Evolutionary conservation across 1,284 basidiomycete genomes (phyloP), one percentile per base, ranked within the genome.

Genomic region (Schizophyllum amplum): DNA sequence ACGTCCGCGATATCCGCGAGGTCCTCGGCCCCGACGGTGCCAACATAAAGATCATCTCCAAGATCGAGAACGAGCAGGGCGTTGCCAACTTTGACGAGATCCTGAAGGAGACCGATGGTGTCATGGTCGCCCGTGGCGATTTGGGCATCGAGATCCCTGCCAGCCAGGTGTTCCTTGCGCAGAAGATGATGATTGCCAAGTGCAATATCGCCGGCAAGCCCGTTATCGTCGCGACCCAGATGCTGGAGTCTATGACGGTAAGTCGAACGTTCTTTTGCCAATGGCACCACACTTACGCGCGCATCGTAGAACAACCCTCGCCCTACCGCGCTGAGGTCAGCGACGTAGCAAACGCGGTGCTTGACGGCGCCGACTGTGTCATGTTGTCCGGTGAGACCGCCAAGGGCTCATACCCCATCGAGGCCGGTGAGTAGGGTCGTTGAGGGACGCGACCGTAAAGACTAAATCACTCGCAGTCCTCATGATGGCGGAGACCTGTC

Each of bases 151-250:
- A 98, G 76, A 98, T 98, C 65, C 97, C 97, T 24, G 94, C 95
- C 51, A 92, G 88, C 67, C 95, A 98, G 70, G 95, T 98, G 53
- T 98, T 98, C 81, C 80, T 97, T 68, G 95, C 95, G 22, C 95
- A 98, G 73, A 98, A 98, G 79, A 98, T 98, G 95, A 98, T 98
- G 94, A 98, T 98, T 66, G 85, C 94, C 62, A 98, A 98, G 78
- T 97, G 94, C 78, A 97, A 96, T 79, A 88, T 94, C 66, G 87
- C 84, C 56, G 94, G 94, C 67, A 98, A 99, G 80, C 95, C 97
- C 55, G 92, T 93, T 68, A 99, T 99, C 69, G 97, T 97, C 66
- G 97, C 97, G 21, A 99, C 97, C 20, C 97, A 99, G 75, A 99
- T 99, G 97, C 87, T 99, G 66, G 97, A 99, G 87, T 95, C 93